A percentile compares a stretch with the other conserved stretches of the same genome.
Conservation (phyloP, 164 flowering plant species). For the Vitis cinerea region DNA sequence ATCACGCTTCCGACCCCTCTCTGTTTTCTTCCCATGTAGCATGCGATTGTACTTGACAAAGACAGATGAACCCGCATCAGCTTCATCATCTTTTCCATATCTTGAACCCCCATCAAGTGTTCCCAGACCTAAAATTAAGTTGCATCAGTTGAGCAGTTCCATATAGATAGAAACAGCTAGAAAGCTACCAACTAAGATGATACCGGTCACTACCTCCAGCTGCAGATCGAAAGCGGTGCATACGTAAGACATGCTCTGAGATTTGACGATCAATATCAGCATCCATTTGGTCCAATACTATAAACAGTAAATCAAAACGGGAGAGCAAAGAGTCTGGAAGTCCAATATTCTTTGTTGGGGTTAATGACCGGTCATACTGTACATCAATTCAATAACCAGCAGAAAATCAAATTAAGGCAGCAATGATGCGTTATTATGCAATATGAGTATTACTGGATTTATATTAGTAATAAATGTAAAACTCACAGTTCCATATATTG, state of each 20-base stretch:
- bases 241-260: conserved; percentile 96
- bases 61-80: conserved; percentile 60
- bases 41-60: conserved; percentile 86
- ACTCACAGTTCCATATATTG: conserved; percentile 98
- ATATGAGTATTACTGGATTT: no score
- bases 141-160: conserved; percentile 12
- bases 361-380: conserved; percentile 97
- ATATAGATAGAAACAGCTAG: neutral
- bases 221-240: conserved; percentile 85
- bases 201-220: conserved; percentile 55
- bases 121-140: conserved; percentile 40
- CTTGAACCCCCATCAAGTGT: conserved; percentile 47
- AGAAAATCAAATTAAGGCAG: conserved; percentile 15
- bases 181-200: neutral
- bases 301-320: conserved; percentile 94
- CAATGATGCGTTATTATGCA: neutral
- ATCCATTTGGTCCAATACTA: conserved; percentile 99
- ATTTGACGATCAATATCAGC: conserved; percentile 87
- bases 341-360: conserved; percentile 99
- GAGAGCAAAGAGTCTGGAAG: conserved; percentile 98
- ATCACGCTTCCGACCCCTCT: conserved; percentile 61
- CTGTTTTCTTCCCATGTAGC: conserved; percentile 81
- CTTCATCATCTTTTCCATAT: conserved; percentile 74
- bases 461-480: neutral
- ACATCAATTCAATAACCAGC: conserved; percentile 18